phyloP scores from a whole-genome alignment of 1,139 yeast genomes.

The Pichia sp. region DNA sequence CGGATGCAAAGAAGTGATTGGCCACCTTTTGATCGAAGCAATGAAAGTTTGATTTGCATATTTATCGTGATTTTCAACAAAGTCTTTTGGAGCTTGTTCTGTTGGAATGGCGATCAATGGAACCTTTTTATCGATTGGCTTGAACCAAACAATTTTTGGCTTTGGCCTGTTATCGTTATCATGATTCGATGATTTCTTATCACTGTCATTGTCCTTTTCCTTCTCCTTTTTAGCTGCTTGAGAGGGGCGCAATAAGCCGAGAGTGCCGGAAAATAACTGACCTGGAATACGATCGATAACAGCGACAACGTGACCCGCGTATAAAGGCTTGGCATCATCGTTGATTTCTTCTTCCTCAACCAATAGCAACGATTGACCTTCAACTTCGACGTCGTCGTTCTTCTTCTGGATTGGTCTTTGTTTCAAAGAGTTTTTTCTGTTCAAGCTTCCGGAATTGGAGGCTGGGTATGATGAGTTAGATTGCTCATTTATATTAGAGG shows the following conservation, averaged over 20 bases:
- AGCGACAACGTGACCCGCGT: conserved; percentile 98
- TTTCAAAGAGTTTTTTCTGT: conserved; percentile 85
- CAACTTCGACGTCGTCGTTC: conserved; percentile 97
- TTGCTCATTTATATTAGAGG: conserved; percentile 19
- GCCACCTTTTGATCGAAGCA: conserved; percentile 98
- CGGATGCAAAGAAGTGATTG: conserved; percentile 96
- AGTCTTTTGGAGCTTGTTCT: conserved; percentile 94
- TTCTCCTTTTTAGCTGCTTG: conserved; percentile 68
- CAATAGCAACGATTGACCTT: conserved; percentile 85
- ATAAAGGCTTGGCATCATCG: conserved; percentile 87
- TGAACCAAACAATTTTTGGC: conserved; percentile 98
- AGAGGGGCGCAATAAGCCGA: conserved; percentile 91
- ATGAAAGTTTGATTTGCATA: conserved; percentile 82
- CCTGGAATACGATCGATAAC: conserved; percentile 97
- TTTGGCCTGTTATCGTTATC: conserved; percentile 42
- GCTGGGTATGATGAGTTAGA: conserved; percentile 10
- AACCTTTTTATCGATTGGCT: conserved; percentile 95
- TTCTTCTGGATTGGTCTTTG: conserved; percentile 98
- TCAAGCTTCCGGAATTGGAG: conserved; percentile 36
- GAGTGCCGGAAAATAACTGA: conserved; percentile 87
- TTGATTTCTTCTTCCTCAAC: conserved; percentile 95
- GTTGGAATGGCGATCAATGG: conserved; percentile 98
- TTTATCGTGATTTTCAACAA: conserved; percentile 84
- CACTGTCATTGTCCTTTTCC: conserved; percentile 30
- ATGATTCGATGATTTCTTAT: conserved; percentile 33